These are phyloP conservation scores for Rhodotorula sp. DNA, from an alignment of 1,284 basidiomycete genomes.

Conservation along the genomic window DNA sequence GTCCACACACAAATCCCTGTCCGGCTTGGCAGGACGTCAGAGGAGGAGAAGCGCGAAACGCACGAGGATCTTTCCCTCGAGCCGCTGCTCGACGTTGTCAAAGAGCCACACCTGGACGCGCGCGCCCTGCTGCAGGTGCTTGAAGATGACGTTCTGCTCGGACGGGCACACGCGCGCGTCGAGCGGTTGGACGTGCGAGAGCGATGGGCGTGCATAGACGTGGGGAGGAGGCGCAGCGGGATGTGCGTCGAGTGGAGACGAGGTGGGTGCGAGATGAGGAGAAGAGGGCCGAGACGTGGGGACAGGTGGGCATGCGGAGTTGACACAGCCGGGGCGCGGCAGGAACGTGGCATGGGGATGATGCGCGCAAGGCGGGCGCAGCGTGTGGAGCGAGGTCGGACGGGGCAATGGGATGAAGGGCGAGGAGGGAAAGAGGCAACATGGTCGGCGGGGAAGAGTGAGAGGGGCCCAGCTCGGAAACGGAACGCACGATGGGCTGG, in stretches of 20 bases:
- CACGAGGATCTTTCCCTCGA: slow-evolving; percentile 95
- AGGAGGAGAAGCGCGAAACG: slow-evolving; percentile 52
- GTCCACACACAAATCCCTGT: no score
- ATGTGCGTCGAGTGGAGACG: neutral
- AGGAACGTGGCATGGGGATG: no score
- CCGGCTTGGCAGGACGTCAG: no score
- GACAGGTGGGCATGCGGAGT: no score
- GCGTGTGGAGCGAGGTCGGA: no score
- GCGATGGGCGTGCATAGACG: neutral
- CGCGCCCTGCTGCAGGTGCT: slow-evolving; percentile 77
- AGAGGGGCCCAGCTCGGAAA: neutral
- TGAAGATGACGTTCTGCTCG: slow-evolving; percentile 96
- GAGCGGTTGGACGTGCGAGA: neutral
- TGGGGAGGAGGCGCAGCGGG: no score
- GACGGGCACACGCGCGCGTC: neutral
- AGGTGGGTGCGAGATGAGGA: slow-evolving; percentile 44
- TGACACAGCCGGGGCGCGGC: no score
- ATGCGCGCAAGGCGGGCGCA: no score
- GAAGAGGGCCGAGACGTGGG: neutral
- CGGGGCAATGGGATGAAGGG: neutral
- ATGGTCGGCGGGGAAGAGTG: neutral
- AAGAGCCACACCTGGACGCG: slow-evolving; percentile 95
- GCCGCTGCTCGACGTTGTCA: slow-evolving; percentile 94
- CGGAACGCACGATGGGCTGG: slow-evolving; percentile 84
- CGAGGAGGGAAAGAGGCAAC: neutral